Evolutionary conservation across 176 grass and related monocot genomes (phyloP), one percentile per base, ranked within the genome.

Genomic region (Luzula sylvatica): DNA sequence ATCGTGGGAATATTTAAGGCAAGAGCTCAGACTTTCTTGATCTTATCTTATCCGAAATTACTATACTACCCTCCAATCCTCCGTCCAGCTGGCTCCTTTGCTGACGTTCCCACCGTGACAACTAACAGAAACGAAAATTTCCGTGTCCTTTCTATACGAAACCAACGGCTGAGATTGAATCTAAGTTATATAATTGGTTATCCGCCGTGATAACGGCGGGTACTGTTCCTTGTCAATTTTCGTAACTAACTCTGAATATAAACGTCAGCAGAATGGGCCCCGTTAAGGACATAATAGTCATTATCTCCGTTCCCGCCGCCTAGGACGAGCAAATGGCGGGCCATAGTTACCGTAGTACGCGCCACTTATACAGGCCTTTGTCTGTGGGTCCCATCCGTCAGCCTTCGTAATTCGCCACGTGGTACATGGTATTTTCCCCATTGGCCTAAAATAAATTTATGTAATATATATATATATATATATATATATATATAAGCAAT

Each of bases 1-100:
- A 11, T 64, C 27, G 60, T 64, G 60, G 59, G 43, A 64, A 64
- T 64, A 49, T 49, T 64, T n/a, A 50, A 19, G 22, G 25, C 23
- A 20, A 13, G 39, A 32, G 13, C 27, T 64, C 24, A 45, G 22
- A 49, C 60, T 64, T 64, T 50, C 9, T 50, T 64, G 60, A 49
- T 64, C 43, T 64, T 64, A 50, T 50, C 60, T 12, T 48, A 2
- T 32, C 8, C n/a, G 8, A 49, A 64, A 20, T 61, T 50, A 47
- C 60, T 29, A 3, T 21, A 22, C 17, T 21, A 18, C 60, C 60
- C 60, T 35, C 1, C 8, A 6, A 47, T 50, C 15, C 24, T 50
- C 60, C 42, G 3, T 64, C 58, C 25, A 64, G 60, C 43, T 63
- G 42, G 20, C 42, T 3, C 1, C 12, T 1, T 15, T 11, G 24